phyloP scores from a whole-genome alignment of 805 yeast genomes.

The Hyphopichia homilentoma region DNA sequence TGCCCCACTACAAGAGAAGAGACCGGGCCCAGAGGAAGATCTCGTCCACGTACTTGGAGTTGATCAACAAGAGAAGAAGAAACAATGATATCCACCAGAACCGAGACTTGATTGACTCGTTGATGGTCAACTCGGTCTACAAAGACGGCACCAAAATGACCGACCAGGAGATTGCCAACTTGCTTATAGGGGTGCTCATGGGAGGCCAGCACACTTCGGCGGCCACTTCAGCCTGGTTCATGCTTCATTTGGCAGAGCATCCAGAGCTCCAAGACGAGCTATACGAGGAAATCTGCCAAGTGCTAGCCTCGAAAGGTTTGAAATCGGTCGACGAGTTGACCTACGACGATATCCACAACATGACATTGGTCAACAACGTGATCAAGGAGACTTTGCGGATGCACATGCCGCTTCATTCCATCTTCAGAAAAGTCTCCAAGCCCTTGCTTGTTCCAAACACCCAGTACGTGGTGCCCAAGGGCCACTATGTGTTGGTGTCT shows the following conservation, averaged over 20 bases:
- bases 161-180: constrained; percentile 89
- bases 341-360: constrained; percentile 76
- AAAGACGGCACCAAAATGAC: constrained; percentile 94
- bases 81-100: constrained; percentile 69
- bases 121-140: constrained; percentile 78
- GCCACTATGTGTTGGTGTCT: constrained; percentile 85
- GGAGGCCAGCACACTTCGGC: constrained; percentile 99
- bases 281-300: constrained; percentile 66
- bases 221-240: constrained; percentile 91
- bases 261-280: constrained; percentile 84
- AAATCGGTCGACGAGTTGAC: constrained; percentile 50
- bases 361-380: constrained; percentile 78
- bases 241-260: constrained; percentile 83
- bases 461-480: constrained; percentile 76
- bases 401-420: constrained; percentile 95
- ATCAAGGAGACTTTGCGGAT: constrained; percentile 92
- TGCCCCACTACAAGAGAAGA: constrained; percentile 79
- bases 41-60: constrained; percentile 72
- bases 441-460: constrained; percentile 79
- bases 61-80: constrained; percentile 70
- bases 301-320: constrained; percentile 51
- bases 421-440: constrained; percentile 84
- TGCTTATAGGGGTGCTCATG: constrained; percentile 93
- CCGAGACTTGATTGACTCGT: constrained; percentile 85
- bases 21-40: constrained; percentile 85